phyloP scores from a whole-genome alignment of 2,329 filamentous ascomycete species.

The Pseudopyrenochaeta lycopersici region DNA sequence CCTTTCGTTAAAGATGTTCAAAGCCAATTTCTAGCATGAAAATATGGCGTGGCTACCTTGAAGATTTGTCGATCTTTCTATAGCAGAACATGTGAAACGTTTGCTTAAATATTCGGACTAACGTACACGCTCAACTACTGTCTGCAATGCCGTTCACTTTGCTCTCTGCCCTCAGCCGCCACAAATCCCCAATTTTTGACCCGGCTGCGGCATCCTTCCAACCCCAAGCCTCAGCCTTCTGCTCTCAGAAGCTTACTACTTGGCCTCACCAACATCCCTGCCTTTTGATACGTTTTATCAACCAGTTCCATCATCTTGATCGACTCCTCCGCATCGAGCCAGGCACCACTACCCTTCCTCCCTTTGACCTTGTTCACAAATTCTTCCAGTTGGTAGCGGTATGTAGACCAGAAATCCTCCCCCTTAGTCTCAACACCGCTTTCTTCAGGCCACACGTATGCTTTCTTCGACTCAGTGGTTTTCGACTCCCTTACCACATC shows the following conservation, averaged over 20 bases:
- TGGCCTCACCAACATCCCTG: slow-evolving; percentile 33
- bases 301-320: slow-evolving; percentile 47
- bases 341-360: slow-evolving; percentile 34
- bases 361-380: slow-evolving; percentile 46
- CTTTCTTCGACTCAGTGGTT: slow-evolving; percentile 21
- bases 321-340: slow-evolving; percentile 45
- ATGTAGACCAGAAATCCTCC: slow-evolving; percentile 45
- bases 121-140: too few relatives aligned
- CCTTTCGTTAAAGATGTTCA: too few relatives aligned
- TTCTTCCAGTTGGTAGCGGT: slow-evolving; percentile 47
- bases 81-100: too few relatives aligned
- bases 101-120: too few relatives aligned
- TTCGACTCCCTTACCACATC: slow-evolving; percentile 16
- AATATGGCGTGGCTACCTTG: too few relatives aligned
- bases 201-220: too few relatives aligned
- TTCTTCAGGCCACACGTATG: slow-evolving; percentile 42
- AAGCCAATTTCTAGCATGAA: too few relatives aligned
- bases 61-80: too few relatives aligned
- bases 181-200: too few relatives aligned
- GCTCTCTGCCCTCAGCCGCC: too few relatives aligned
- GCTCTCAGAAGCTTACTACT: slow-evolving; percentile 19
- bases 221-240: too few relatives aligned
- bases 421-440: slow-evolving; percentile 28
- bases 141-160: too few relatives aligned
- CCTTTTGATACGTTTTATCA: slow-evolving; percentile 46